Percentiles rank a stretch among this genome's conserved stretches.
phyloP scores from a whole-genome alignment of 192 early-diverging fungal genomes.

The Lobosporangium transversale region DNA sequence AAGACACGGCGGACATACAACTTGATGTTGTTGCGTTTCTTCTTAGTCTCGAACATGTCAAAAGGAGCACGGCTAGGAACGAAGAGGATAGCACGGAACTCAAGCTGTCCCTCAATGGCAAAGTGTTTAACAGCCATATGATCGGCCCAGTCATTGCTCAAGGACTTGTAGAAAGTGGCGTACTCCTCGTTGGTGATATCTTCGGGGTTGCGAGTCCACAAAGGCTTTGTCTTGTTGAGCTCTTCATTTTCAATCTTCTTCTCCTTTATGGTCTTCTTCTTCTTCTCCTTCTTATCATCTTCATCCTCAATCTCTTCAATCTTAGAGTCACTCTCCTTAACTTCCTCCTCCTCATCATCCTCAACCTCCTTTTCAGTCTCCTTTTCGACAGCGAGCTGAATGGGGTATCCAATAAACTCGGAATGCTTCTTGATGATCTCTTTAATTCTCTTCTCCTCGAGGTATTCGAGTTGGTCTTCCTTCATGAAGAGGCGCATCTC shows the following conservation, averaged over 20 bases:
- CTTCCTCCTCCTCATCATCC: slow-evolving; percentile 87
- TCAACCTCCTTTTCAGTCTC: slow-evolving; percentile 98
- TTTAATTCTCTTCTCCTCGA: slow-evolving; percentile 99
- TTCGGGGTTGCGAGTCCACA: slow-evolving; percentile 99
- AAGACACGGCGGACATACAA: slow-evolving; percentile 99
- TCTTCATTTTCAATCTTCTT: slow-evolving; percentile 88
- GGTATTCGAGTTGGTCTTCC: slow-evolving; percentile 98
- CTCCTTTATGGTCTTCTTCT: slow-evolving; percentile 88
- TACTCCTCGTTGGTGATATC: slow-evolving; percentile 97
- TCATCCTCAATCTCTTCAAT: slow-evolving; percentile 87
- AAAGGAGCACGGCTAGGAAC: slow-evolving; percentile 97
- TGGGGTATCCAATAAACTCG: slow-evolving; percentile 99
- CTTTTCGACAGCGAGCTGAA: slow-evolving; percentile 95
- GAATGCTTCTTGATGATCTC: slow-evolving; percentile 99
- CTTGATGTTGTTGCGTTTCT: slow-evolving; percentile 99
- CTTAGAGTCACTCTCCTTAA: slow-evolving; percentile 76
- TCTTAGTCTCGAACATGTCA: slow-evolving; percentile 98
- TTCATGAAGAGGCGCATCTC: slow-evolving; percentile 97
- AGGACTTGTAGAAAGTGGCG: slow-evolving; percentile 97
- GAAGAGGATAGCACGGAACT: slow-evolving; percentile 99
- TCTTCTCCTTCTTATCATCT: slow-evolving; percentile 76
- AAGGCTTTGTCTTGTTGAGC: slow-evolving; percentile 98
- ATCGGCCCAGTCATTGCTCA: slow-evolving; percentile 99
- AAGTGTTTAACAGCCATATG: slow-evolving; percentile 98
- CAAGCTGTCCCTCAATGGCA: slow-evolving; percentile 98